A percentile compares a stretch with the other conserved stretches of the same genome.
These are phyloP conservation scores for Eucalyptus melliodora DNA, from an alignment of 345 rosid genomes.

Conservation along the genomic window DNA sequence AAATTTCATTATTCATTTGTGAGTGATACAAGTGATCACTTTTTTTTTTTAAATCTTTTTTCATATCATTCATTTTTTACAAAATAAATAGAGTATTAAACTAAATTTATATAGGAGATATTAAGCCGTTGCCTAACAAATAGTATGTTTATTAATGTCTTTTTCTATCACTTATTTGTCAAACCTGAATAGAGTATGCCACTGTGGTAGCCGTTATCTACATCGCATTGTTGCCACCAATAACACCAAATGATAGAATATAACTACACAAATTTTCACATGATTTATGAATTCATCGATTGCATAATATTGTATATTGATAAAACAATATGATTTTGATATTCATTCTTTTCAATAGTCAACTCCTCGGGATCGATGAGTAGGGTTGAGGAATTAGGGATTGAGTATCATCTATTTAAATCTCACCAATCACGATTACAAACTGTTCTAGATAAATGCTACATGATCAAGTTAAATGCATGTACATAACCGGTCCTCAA, in stretches of 20 bases:
- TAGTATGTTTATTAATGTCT: neutral
- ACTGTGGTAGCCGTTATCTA: neutral
- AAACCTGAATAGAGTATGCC: no score
- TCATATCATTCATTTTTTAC: no score
- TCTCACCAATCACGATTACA: neutral
- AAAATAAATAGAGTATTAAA: no score
- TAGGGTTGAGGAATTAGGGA: neutral
- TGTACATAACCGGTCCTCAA: neutral
- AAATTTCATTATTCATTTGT: no score
- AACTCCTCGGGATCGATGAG: neutral
- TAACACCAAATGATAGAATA: neutral
- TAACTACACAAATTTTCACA: neutral
- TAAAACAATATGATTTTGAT: neutral
- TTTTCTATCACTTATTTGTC: neutral
- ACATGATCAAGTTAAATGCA: neutral
- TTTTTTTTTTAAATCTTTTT: no score
- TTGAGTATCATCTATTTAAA: fast-evolving
- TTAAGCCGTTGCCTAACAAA: neutral
- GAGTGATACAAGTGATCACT: fast-evolving
- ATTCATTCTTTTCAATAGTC: neutral
- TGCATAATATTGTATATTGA: fast-evolving
- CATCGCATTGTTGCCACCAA: neutral
- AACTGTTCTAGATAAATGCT: fast-evolving
- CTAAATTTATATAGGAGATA: neutral
- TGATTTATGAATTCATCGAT: neutral